Percentiles rank a stretch among this genome's conserved stretches.
phyloP scores from a whole-genome alignment of 495 filamentous ascomycete genomes.

The Penicillium simplicissimum region DNA sequence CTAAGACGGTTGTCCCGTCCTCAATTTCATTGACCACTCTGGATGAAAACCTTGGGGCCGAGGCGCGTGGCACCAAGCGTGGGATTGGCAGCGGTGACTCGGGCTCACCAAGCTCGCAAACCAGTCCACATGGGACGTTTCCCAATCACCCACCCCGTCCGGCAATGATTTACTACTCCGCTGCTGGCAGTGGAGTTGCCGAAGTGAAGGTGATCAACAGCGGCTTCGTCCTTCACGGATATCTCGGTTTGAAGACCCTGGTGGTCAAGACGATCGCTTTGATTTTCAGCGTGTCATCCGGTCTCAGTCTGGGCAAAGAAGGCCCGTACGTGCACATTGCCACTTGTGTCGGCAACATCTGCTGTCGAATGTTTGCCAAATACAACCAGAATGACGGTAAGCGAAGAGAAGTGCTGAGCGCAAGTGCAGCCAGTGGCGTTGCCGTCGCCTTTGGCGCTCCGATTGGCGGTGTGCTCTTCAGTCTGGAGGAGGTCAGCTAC shows the following conservation, averaged over 20 bases:
- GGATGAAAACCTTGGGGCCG: slow-evolving; percentile 73
- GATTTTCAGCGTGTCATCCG: slow-evolving; percentile 87
- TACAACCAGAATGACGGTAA: slow-evolving; percentile 93
- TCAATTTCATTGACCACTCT: slow-evolving; percentile 81
- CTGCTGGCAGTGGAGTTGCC: slow-evolving; percentile 93
- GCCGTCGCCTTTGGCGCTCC: slow-evolving; percentile 95
- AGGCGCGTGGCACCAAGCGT: slow-evolving; percentile 46
- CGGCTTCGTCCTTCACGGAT: slow-evolving; percentile 95
- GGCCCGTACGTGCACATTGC: slow-evolving; percentile 98
- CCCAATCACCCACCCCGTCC: slow-evolving; percentile 42
- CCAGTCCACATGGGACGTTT: slow-evolving; percentile 30
- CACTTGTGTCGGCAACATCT: slow-evolving; percentile 93
- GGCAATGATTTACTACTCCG: slow-evolving; percentile 92
- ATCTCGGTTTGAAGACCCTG: slow-evolving; percentile 86
- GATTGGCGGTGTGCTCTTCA: slow-evolving; percentile 90
- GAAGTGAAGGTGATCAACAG: slow-evolving; percentile 98
- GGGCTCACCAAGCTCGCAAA: slow-evolving; percentile 42
- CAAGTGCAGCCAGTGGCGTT: slow-evolving; percentile 88
- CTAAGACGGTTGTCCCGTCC: slow-evolving; percentile 89
- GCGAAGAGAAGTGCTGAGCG: slow-evolving; percentile 87
- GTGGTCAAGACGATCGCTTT: slow-evolving; percentile 82
- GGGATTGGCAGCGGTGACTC: slow-evolving; percentile 29
- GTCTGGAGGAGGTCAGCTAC: slow-evolving; percentile 92
- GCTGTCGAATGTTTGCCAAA: slow-evolving; percentile 87
- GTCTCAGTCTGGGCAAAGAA: slow-evolving; percentile 92